Evolutionary conservation across 129 eudicot species (phyloP), one percentile per base, ranked within the genome.

Genomic region (Flaveria sonorensis): DNA sequence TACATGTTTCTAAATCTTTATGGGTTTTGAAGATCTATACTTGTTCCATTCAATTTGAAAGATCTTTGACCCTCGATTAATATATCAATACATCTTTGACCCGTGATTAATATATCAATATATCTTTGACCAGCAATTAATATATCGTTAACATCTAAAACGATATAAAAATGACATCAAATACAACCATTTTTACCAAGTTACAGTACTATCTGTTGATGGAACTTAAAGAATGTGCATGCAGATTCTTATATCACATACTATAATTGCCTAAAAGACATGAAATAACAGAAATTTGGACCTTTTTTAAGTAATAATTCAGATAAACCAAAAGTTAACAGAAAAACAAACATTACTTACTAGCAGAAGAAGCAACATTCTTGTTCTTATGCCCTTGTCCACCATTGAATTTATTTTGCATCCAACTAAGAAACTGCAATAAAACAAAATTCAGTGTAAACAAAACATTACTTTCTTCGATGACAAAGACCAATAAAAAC

Each of bases 361-460:
- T 59, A 45, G 85, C 68, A 63, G 78, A 12, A 39, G 86, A 65
- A 71, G 57, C 75, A 40, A 83, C 71, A 78, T 64, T 82, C 61
- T 85, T 62, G 71, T 83, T 86, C 72, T 74, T 87, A 51, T 61
- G 83, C 57, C 82, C 87, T 66, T 91, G 87, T 81, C 77, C 89
- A 46, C 87, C 90, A 73, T 74, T 89, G 60, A 94, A 57, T 87
- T 89, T 94, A 69, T 57, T 88, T 50, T 94, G 98, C 93, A 94
- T 81, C 98, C 98, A 94, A 65, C 75, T 82, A 68, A 94, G 84
- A 85, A 94, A 79, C 98, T 94, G 89, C 86, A 89, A 75, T 4
- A 53, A 75, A 18, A 71, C 51, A 73, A 47, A 40, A n/a, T 39
- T 9, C 24, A 18, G 23, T 39, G 12, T 39, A 65, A 4, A 13